These are phyloP conservation scores for Candolleomyces efflorescens DNA, from an alignment of 768 basidiomycete genomes.

Conservation along the genomic window DNA sequence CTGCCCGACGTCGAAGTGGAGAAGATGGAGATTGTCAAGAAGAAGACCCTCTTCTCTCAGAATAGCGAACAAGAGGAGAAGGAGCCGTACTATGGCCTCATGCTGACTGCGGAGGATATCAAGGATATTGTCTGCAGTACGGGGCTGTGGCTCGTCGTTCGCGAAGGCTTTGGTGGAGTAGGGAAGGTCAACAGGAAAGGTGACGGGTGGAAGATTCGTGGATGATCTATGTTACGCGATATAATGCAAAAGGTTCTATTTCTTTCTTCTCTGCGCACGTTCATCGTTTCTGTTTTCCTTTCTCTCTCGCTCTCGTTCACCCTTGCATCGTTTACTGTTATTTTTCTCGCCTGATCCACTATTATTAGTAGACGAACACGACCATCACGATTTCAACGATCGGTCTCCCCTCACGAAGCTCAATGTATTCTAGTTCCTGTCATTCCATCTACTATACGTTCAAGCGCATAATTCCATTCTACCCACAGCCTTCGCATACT, in stretches of 20 bases:
- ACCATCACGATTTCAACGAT: no score
- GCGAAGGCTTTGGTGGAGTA: constrained; percentile 90
- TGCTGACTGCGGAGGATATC: constrained; percentile 85
- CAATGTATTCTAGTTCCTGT: no score
- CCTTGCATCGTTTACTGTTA: no score
- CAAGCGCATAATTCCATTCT: no score
- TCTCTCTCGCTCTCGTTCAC: neutral
- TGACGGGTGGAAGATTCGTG: constrained; percentile 73
- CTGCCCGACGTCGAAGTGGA: constrained; percentile 80
- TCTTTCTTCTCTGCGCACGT: neutral
- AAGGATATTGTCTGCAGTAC: constrained; percentile 90
- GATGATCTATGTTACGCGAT: constrained; percentile 25
- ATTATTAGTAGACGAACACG: no score
- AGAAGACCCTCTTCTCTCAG: constrained; percentile 21
- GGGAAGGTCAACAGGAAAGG: constrained; percentile 76
- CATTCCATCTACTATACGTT: no score
- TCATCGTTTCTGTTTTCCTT: neutral
- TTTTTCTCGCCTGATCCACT: no score
- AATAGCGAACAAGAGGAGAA: neutral
- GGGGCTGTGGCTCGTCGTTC: constrained; percentile 85
- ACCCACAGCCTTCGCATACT: no score
- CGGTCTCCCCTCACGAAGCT: no score
- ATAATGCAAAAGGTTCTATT: neutral
- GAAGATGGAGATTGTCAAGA: constrained; percentile 45
- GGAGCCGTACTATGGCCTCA: constrained; percentile 39